Evolutionary conservation across 2,329 filamentous ascomycete genomes (phyloP), one percentile per base, ranked within the genome.

Genomic region (Geosmithia flava): DNA sequence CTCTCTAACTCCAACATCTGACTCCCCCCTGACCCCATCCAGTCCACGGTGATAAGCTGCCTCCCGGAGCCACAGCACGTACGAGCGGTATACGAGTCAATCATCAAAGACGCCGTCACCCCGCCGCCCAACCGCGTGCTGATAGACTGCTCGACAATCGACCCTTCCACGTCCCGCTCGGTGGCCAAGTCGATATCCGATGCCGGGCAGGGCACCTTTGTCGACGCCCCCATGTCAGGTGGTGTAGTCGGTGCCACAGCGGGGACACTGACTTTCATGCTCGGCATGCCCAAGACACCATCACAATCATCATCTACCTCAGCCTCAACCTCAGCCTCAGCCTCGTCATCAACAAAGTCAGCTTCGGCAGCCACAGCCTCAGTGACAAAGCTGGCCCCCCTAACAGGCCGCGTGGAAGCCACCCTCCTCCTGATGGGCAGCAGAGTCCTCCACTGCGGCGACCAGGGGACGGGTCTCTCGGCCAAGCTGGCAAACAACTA

Each of bases 401-500:
- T 67, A 80, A 1, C 75, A 78, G 11, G 11, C 11, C 33, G 8
- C 23, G 73, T 86, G 10, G 83, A 83, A 49, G 74, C 80, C 0
- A 73, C 89, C 1, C 73, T 98, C 5, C 71, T 82, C 20, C 72
- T 80, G 51, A 96, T 98, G 89, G 93, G 93, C 48, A 82, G 82
- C 60, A 84, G 83, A 51, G 84, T 95, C 4, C 74, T 95, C 52
- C 89, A 95, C 62, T 85, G 95, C 57, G 93, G 93, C 3, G 73
- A 73, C 1, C 89, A 94, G 55, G 90, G 89, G 11, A 79, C 87
- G 2, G 93, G 93, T 0, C 75, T 98, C 1, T 86, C 88, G 11
- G 93, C 86, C 40, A 98, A 98, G 68, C 75, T 98, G 30, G 90
- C 91, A 47, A 98, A 98, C 69, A 98, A 98, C 67, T 98, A 98